Evolutionary conservation across 345 rosid species (phyloP).

Genomic region (Euphorbia pulcherrima): DNA sequence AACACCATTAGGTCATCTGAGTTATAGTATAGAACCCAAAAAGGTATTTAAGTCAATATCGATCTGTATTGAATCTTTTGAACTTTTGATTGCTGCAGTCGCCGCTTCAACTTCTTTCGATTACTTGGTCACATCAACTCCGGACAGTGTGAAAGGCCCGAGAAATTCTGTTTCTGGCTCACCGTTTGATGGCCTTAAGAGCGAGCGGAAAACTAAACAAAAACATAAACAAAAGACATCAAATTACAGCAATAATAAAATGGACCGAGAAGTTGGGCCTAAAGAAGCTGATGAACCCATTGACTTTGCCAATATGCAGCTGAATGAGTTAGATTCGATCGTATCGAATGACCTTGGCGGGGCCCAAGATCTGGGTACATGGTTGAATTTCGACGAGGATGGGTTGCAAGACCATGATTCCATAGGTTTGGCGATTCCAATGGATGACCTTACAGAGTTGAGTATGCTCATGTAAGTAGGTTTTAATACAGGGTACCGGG

Average conservation of each 20-base stretch:
- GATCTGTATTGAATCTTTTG: conserved; percentile 6
- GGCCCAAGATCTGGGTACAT: conserved; percentile 53
- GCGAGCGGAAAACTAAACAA: conserved; percentile 43
- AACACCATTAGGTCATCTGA: too few species aligned
- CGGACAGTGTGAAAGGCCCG: conserved; percentile 45
- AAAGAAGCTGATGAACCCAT: conserved; percentile 46
- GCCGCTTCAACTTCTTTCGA: conserved; percentile 58
- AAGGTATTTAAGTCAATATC: too few species aligned
- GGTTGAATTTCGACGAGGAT: conserved; percentile 65
- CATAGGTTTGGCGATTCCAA: conserved; percentile 78
- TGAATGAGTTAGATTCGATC: conserved; percentile 50
- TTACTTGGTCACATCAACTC: conserved; percentile 44
- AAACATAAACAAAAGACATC: conserved; percentile 57
- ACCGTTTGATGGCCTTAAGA: conserved; percentile 21
- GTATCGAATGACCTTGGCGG: conserved; percentile 31
- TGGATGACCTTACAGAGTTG: conserved; percentile 77
- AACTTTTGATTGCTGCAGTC: conserved; percentile 41
- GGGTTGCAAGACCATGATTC: conserved; percentile 70
- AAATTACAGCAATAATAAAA: conserved; percentile 19
- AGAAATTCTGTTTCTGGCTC: conserved; percentile 34
- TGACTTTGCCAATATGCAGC: conserved; percentile 45
- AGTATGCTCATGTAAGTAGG: conserved; percentile 31
- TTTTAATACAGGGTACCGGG: too few species aligned
- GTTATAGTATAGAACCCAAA: too few species aligned
- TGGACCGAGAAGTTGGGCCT: conserved; percentile 14